Conservation (phyloP, 2,329 filamentous ascomycete species). For the Epichloe gansuensis region DNA sequence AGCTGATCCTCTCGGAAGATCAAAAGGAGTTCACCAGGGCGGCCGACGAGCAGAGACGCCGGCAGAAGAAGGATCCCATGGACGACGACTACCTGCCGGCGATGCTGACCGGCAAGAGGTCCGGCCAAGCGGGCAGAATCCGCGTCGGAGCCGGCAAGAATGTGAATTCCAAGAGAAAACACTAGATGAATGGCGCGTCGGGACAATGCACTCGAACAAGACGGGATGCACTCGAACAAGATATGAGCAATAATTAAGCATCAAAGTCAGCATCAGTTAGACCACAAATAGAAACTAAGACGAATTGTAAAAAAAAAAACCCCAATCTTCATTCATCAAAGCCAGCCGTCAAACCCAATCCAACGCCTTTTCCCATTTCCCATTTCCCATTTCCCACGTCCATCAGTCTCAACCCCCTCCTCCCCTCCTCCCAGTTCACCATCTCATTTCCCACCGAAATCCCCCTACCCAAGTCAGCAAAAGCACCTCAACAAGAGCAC, state of each 20-base stretch:
- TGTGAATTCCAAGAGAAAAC: slow-evolving; percentile 66
- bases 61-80: slow-evolving; percentile 73
- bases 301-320: neutral
- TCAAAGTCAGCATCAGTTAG: too few relatives aligned
- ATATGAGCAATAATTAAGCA: too few relatives aligned
- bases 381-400: too few relatives aligned
- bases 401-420: too few relatives aligned
- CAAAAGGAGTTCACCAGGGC: slow-evolving; percentile 81
- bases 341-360: too few relatives aligned
- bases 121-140: slow-evolving; percentile 50
- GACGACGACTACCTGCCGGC: slow-evolving; percentile 85
- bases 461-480: neutral
- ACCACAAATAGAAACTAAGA: too few relatives aligned
- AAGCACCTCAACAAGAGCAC: too few relatives aligned
- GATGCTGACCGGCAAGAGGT: slow-evolving; percentile 71
- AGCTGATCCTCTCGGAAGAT: slow-evolving; percentile 80
- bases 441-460: too few relatives aligned
- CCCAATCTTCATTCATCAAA: neutral
- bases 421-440: too few relatives aligned
- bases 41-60: slow-evolving; percentile 49
- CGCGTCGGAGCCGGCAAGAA: slow-evolving; percentile 77
- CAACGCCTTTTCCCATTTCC: too few relatives aligned
- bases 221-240: too few relatives aligned
- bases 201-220: too few relatives aligned
- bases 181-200: slow-evolving; percentile 13